Base-by-base conservation (phyloP, 768 basidiomycete species). In the Russula compacta region DNA sequence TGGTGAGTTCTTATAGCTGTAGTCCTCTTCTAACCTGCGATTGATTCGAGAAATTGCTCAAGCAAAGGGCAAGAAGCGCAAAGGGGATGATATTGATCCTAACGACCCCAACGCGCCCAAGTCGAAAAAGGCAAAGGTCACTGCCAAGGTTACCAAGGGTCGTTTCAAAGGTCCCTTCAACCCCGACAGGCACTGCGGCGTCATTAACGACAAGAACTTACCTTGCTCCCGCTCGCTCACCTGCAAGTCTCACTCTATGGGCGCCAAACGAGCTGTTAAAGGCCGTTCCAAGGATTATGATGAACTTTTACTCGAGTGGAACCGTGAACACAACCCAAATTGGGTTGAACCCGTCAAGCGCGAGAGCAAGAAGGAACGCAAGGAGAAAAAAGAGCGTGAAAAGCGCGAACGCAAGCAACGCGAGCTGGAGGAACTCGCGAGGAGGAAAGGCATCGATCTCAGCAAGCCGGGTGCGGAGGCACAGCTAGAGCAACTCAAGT, bases 241-340 rank as follows among this genome's bases (percentile, higher is more conserved):
- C 0, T 99, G 95, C 78, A 99, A 99, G 74, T 92, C 95, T 6
- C 95, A 99, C 71, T 88, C 92, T 2, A 95, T 99, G 87, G 92
- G 92, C 14, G 89, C 92, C 11, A 99, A 99, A 73, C 88, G 95
- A 17, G 83, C 89, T 9, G 95, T 99, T 1, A 81, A 82, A 63
- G 92, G 92, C 38, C 90, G 95, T 4, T 89, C 90, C 0, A 81
- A 86, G 55, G 72, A 75, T 7, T 98, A 92, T 69, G 94, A 97
- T 69, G 86, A 87, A 46, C 81, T 99, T 4, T 80, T 95, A 17
- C 79, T 92, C 29, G 95, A 98, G 55, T 98, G 92, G 92, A 87
- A 92, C 68, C 84, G 89, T 38, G 86, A 82, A 29, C 80, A 92
- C 69, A 92, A 93, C 64, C 92, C 91, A 14, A 91, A 91, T 62